Percentiles rank a stretch among this genome's conserved stretches.
These are phyloP conservation scores for Pseudogymnoascus sp. DNA, from an alignment of 2,329 filamentous ascomycete genomes.

Conservation along the genomic window DNA sequence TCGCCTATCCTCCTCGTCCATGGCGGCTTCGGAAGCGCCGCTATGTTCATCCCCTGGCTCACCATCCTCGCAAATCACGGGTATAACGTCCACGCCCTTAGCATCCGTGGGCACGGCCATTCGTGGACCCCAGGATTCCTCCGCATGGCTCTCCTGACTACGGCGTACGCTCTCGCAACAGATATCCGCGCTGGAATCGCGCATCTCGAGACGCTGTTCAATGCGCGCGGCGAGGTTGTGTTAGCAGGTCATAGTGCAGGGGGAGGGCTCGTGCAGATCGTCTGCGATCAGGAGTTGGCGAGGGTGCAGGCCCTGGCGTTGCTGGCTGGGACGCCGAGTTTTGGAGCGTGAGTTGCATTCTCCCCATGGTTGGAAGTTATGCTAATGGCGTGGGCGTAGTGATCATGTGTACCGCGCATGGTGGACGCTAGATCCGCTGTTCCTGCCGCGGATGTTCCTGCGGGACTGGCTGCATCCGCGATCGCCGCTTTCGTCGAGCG, in stretches of 20 bases:
- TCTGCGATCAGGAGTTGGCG: slow-evolving; percentile 27
- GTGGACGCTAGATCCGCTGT: slow-evolving; percentile 30
- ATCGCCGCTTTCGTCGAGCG: slow-evolving; percentile 32
- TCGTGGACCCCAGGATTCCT: slow-evolving; percentile 32
- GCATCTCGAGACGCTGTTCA: slow-evolving; percentile 1
- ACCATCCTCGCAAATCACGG: slow-evolving; percentile 27
- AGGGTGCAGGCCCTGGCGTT: slow-evolving; percentile 30
- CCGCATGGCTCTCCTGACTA: slow-evolving; percentile 27
- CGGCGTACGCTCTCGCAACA: slow-evolving; percentile 13
- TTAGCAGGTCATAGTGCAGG: slow-evolving; percentile 34
- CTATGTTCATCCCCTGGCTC: slow-evolving; percentile 33
- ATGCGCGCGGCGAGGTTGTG: slow-evolving; percentile 22
- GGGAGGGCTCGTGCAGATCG: slow-evolving; percentile 33
- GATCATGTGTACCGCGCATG: slow-evolving; percentile 26
- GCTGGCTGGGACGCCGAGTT: slow-evolving; percentile 30
- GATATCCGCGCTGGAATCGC: slow-evolving; percentile 13
- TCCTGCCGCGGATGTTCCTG: slow-evolving; percentile 28
- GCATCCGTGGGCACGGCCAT: slow-evolving; percentile 33
- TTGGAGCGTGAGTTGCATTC: slow-evolving; percentile 30
- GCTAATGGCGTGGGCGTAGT: slow-evolving; percentile 13
- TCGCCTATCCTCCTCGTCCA: slow-evolving; percentile 34
- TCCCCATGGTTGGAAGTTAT: not conserved
- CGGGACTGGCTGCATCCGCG: slow-evolving; percentile 28
- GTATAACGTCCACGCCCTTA: slow-evolving; percentile 33
- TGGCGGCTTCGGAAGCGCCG: slow-evolving; percentile 33